Evolutionary conservation across 192 early-diverging fungal species (phyloP).

Genomic region (Jimgerdemannia flammicorona): DNA sequence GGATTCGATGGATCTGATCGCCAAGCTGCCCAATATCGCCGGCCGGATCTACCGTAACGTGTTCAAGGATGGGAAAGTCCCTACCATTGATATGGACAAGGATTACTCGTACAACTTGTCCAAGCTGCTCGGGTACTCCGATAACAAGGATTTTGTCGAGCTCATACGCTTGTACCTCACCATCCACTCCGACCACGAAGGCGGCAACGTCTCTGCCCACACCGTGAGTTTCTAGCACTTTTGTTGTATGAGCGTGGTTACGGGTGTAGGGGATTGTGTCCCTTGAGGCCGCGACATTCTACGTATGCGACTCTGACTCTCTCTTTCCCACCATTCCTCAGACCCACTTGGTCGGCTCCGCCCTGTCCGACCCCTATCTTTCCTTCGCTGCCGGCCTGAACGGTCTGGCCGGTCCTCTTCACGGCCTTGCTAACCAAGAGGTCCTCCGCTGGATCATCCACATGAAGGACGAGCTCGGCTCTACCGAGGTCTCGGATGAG

Average conservation of each 20-base stretch:
- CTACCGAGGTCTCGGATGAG: constrained; percentile 81
- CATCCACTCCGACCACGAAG: constrained; percentile 99
- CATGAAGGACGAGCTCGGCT: constrained; percentile 86
- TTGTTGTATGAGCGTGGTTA: constrained; percentile 9
- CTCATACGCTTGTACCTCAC: constrained; percentile 98
- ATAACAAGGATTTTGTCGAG: constrained; percentile 89
- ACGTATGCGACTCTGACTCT: neutral
- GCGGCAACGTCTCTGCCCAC: constrained; percentile 99
- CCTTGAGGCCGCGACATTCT: too few species aligned
- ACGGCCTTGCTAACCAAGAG: constrained; percentile 99
- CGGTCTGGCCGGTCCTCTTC: constrained; percentile 97
- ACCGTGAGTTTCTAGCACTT: constrained; percentile 62
- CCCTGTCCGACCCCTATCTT: constrained; percentile 98
- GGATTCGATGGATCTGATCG: constrained; percentile 97
- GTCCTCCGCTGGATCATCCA: constrained; percentile 96
- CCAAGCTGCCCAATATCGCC: constrained; percentile 95
- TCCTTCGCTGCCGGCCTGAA: constrained; percentile 96
- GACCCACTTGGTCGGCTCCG: constrained; percentile 81
- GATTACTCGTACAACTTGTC: constrained; percentile 98
- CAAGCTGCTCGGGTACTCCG: constrained; percentile 85
- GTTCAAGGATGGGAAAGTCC: constrained; percentile 94
- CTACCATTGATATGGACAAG: constrained; percentile 78
- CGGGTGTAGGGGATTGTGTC: too few species aligned
- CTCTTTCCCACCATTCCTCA: neutral
- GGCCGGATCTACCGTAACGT: constrained; percentile 99